Conservation (phyloP, 305 asterid species). For the Fraxinus sp. region DNA sequence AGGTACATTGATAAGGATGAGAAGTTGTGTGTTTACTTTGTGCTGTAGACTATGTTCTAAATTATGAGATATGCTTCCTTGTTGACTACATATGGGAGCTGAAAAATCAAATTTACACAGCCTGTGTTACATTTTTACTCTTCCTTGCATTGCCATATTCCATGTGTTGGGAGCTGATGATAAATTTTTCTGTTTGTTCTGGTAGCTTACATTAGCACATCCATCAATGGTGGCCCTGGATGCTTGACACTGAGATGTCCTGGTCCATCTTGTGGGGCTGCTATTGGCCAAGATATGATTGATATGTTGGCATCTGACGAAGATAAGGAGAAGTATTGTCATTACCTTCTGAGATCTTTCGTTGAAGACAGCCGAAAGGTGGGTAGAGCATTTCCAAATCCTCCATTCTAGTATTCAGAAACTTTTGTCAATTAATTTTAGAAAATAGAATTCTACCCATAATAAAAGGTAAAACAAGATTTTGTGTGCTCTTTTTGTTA, state of each 20-base stretch:
- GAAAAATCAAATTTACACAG: not conserved
- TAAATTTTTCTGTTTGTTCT: slow-evolving; percentile 25
- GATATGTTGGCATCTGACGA: slow-evolving; percentile 45
- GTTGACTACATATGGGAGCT: not conserved
- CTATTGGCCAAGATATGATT: slow-evolving; percentile 76
- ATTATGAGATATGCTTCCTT: not conserved
- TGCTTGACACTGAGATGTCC: slow-evolving; percentile 87
- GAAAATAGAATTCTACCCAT: not conserved
- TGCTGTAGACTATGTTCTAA: not conserved
- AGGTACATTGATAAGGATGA: not conserved
- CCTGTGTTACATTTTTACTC: slow-evolving; percentile 13
- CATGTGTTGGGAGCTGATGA: not conserved
- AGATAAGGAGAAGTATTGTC: slow-evolving; percentile 67
- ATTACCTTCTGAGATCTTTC: slow-evolving; percentile 80
- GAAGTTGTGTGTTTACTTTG: not conserved
- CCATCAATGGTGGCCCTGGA: slow-evolving; percentile 89
- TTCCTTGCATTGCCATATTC: slow-evolving; percentile 12
- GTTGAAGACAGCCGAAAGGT: slow-evolving; percentile 89
- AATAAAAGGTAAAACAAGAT: not conserved
- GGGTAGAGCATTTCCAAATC: slow-evolving; percentile 22
- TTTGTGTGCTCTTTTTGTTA: not conserved
- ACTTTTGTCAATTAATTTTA: not conserved
- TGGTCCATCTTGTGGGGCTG: slow-evolving; percentile 73
- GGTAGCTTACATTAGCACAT: slow-evolving; percentile 78
- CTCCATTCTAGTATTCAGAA: not conserved